Base-by-base conservation (phyloP, 345 rosid genomes). In the Eucalyptus marginata region DNA sequence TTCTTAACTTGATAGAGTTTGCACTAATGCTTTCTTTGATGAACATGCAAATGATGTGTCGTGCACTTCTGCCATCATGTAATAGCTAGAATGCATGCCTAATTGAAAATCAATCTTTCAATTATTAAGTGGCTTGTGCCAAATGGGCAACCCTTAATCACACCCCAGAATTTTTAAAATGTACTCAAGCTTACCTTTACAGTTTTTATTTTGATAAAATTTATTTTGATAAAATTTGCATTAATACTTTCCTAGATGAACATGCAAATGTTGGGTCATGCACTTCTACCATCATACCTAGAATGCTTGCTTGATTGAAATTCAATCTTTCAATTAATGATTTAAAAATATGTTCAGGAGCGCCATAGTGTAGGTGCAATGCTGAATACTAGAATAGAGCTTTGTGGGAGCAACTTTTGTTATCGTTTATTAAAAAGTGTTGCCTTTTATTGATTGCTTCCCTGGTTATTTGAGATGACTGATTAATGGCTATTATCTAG, bases 401-500 rank as follows among this genome's bases (percentile, higher is more conserved):
- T 76, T 40, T 22, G 29, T 76, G 84, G 47, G 47, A 36, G 84
- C 84, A 76, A 43, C 47, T 40, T 76, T 76, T 40, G 47, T 76
- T 76, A 76, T 40, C 3, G 3, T 76, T 40, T 43, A 40, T 76
- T 11, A 20, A 76, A 76, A 76, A 22, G 5, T 76, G 47, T 76
- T 76, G 84, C 84, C 84, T 76, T 76, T 76, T 76, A 40, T 76
- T 40, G 47, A 25, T 76, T 44, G 86, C 31, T 46, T 14, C n/a
- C 49, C 81, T 43, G 14, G 59, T 44, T 50, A 79, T 84, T 68
- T 44, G 80, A 52, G 58, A 50, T 62, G 43, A 86, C 59, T 86
- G 86, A 86, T 56, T 33, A 71, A 76, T 76, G 47, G 47, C 47
- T 20, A 76, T 88, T 46, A n/a, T 92, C 90, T 91, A 96, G 99